Evolutionary conservation across 768 basidiomycete species (phyloP).

Genomic region (Rhodosporidiobolus odoratus): DNA sequence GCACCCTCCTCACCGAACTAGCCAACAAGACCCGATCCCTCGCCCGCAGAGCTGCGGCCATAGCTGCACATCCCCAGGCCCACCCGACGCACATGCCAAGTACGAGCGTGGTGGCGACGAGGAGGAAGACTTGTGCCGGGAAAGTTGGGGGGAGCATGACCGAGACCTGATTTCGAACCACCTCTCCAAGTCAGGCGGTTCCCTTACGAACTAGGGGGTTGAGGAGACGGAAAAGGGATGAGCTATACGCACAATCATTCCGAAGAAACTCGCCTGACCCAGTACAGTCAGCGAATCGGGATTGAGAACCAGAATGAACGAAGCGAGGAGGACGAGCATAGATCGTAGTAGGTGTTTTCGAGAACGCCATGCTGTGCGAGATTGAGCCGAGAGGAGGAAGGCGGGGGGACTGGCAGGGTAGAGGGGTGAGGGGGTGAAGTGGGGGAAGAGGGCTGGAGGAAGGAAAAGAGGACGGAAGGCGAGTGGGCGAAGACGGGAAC

Average conservation of each 20-base stretch:
- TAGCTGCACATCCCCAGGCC: conserved; percentile 56
- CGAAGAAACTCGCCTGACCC: conserved; percentile 28
- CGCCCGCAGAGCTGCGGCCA: conserved; percentile 53
- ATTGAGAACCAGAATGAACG: conserved; percentile 20
- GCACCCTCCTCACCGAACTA: conserved; percentile 33
- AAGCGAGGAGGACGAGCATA: conserved; percentile 8
- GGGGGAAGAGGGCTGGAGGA: conserved; percentile 21
- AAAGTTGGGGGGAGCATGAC: conserved; percentile 33
- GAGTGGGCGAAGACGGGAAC: too few species aligned
- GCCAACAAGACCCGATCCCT: conserved; percentile 42
- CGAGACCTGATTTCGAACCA: not conserved
- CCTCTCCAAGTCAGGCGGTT: too few species aligned
- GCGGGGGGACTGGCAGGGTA: not conserved
- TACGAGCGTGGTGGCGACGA: conserved; percentile 15
- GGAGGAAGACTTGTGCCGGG: conserved; percentile 19
- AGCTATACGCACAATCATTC: not conserved
- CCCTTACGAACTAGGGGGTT: not conserved
- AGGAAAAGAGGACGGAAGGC: too few species aligned
- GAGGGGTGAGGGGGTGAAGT: not conserved
- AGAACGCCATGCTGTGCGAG: conserved; percentile 8
- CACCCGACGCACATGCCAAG: conserved; percentile 49
- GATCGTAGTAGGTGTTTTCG: conserved; percentile 17
- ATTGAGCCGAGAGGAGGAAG: not conserved
- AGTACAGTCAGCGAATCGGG: conserved; percentile 1
- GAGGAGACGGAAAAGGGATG: not conserved